Base-by-base conservation (phyloP, 169 alveolate species). In the Plasmodium berghei region DNA sequence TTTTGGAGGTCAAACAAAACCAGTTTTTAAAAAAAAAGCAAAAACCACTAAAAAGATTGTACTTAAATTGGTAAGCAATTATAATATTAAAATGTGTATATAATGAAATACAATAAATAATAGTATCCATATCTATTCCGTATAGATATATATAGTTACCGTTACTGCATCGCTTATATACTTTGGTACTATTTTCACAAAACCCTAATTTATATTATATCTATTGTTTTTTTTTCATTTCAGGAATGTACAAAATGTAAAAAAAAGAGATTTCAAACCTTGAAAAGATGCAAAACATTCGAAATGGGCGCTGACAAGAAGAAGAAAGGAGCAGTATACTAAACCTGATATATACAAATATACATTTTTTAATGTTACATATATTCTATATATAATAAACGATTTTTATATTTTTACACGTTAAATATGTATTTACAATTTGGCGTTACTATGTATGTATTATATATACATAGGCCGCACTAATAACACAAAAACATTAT, bases 1-100 rank as follows among this genome's bases (percentile, higher is more conserved):
- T 80, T 99, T 97, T 93, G 99, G 99, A 61, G 99, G 99, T 40
- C 99, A 98, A 93, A 98, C 99, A 88, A 99, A 99, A 94, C 99
- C 99, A 61, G 97, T 98, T 90, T 97, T 98, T 97, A 96, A 98
- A 94, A 98, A 98, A 97, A 99, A 98, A 96, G 99, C 99, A 22
- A 99, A 98, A 97, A 97, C 99, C 63, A 99, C 99, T 70, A 99
- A 99, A 97, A 99, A 98, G 95, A 97, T 99, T 90, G 99, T 98
- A 72, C 97, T 99, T 73, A 97, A 97, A 92, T 94, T 97, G 92
- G 95, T 92, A 91, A 87, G 94, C 49, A 49, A 20, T 20, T 14
- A 40, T 14, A 22, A 56, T 18, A 62, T 71, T 20, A 90, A 55
- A 49, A 59, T 52, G 59, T 52, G 59, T 16, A 52, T 52, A 52